phyloP scores from a whole-genome alignment of 371 early-diverging fungal species.

The Lichtheimia hyalospora region DNA sequence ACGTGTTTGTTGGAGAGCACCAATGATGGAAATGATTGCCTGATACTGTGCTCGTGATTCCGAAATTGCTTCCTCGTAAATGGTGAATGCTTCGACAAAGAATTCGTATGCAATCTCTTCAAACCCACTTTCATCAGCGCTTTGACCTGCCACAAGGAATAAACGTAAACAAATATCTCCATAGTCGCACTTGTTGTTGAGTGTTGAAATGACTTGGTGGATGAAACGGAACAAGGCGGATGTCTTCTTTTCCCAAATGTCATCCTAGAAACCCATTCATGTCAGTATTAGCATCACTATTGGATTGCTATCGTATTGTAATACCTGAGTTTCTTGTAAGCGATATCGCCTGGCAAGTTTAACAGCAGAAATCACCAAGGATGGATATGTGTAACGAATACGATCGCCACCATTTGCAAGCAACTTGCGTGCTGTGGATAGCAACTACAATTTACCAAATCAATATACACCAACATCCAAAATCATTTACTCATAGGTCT shows the following conservation, averaged over 20 bases:
- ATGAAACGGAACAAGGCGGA: constrained; percentile 71
- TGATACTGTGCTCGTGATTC: constrained; percentile 87
- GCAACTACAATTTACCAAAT: constrained; percentile 41
- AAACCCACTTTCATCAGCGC: constrained; percentile 78
- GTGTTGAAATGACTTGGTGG: constrained; percentile 70
- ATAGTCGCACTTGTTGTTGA: constrained; percentile 66
- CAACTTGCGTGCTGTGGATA: constrained; percentile 78
- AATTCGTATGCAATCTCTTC: constrained; percentile 92
- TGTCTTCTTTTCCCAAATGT: constrained; percentile 66
- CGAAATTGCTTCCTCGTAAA: constrained; percentile 91
- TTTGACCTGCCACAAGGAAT: constrained; percentile 79
- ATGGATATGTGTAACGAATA: constrained; percentile 85
- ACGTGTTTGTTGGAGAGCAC: constrained; percentile 73
- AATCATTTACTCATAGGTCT: constrained; percentile 2
- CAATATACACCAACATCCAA: background rate
- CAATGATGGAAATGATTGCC: constrained; percentile 82
- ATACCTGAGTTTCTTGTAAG: constrained; percentile 40
- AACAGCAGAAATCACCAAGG: constrained; percentile 74
- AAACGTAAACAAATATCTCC: constrained; percentile 77
- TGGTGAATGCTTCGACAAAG: constrained; percentile 89
- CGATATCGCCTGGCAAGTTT: constrained; percentile 67
- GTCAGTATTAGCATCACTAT: background rate
- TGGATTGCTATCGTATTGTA: background rate
- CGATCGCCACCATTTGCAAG: constrained; percentile 83
- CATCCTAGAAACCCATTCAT: constrained; percentile 33